These are phyloP conservation scores for Tuctoria greenei DNA, from an alignment of 176 grass and related monocot genomes.

Conservation along the genomic window DNA sequence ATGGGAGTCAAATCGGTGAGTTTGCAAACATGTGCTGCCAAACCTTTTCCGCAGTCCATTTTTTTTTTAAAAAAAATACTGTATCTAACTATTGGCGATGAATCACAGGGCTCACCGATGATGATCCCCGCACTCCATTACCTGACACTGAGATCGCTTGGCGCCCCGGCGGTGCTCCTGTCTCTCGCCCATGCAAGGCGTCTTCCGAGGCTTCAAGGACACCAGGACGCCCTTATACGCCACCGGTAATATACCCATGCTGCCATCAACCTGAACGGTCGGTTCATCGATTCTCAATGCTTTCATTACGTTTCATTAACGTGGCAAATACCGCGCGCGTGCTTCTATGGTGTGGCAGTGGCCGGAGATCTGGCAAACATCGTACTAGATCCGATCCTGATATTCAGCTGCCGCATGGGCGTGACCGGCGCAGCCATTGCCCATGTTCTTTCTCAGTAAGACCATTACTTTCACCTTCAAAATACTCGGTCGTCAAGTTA, in stretches of 20 bases:
- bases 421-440: slow-evolving; percentile 87
- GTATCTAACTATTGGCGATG: not conserved
- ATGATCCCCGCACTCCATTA: slow-evolving; percentile 59
- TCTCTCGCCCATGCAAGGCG: slow-evolving; percentile 96
- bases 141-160: slow-evolving; percentile 70
- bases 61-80: not conserved
- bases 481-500: not conserved
- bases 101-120: slow-evolving; percentile 74
- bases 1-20: slow-evolving; percentile 80
- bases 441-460: slow-evolving; percentile 93
- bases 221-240: slow-evolving; percentile 90
- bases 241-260: slow-evolving; percentile 47
- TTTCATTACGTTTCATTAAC: not conserved
- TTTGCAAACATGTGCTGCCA: not conserved
- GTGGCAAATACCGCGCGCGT: not conserved
- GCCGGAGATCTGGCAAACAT: slow-evolving; percentile 52
- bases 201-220: slow-evolving; percentile 93
- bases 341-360: not conserved
- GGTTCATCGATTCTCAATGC: not conserved
- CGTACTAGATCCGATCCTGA: slow-evolving; percentile 85
- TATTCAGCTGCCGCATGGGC: slow-evolving; percentile 77
- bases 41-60: too few relatives aligned
- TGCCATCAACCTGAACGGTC: not conserved
- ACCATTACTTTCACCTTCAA: not conserved
- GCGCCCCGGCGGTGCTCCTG: slow-evolving; percentile 81